Conservation (phyloP, 805 yeast genomes). For the Candida loeiensis region DNA sequence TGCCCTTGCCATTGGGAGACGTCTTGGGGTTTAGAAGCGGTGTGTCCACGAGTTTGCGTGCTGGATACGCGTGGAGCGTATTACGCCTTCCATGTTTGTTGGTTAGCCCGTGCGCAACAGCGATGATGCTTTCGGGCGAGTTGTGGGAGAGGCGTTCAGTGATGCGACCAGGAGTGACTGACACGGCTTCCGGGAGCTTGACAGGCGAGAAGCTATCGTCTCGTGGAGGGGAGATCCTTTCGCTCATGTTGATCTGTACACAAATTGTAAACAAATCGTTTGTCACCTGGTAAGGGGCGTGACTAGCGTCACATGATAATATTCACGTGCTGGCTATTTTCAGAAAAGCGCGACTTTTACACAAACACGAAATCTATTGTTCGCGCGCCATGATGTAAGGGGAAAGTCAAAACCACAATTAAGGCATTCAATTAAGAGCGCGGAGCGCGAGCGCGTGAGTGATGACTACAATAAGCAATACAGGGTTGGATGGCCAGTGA, state of each 20-base stretch:
- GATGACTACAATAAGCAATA: too few species aligned
- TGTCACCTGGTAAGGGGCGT: not conserved
- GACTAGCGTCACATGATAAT: not conserved
- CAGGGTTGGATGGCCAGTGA: too few species aligned
- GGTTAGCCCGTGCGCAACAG: conserved; percentile 44
- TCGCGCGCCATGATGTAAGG: not conserved
- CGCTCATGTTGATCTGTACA: not conserved
- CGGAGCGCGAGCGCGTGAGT: not conserved
- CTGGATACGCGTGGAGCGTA: conserved; percentile 11
- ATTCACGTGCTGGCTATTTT: not conserved
- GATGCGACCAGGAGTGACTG: conserved; percentile 8
- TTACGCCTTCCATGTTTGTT: conserved; percentile 35
- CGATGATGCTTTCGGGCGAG: conserved; percentile 9
- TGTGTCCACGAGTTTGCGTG: conserved; percentile 12
- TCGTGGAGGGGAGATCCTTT: not conserved
- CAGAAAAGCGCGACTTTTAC: not conserved
- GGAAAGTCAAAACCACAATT: not conserved
- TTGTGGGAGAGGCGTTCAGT: conserved; percentile 3
- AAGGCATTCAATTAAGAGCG: not conserved
- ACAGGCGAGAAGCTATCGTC: conserved; percentile 17
- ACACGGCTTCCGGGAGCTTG: conserved; percentile 11
- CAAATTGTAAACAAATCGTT: conserved; percentile 2
- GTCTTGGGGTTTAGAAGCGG: conserved; percentile 14
- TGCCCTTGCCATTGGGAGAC: conserved; percentile 10
- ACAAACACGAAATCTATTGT: not conserved